These are phyloP conservation scores for Lyophyllum shimeji DNA, from an alignment of 768 basidiomycete genomes.

Conservation along the genomic window DNA sequence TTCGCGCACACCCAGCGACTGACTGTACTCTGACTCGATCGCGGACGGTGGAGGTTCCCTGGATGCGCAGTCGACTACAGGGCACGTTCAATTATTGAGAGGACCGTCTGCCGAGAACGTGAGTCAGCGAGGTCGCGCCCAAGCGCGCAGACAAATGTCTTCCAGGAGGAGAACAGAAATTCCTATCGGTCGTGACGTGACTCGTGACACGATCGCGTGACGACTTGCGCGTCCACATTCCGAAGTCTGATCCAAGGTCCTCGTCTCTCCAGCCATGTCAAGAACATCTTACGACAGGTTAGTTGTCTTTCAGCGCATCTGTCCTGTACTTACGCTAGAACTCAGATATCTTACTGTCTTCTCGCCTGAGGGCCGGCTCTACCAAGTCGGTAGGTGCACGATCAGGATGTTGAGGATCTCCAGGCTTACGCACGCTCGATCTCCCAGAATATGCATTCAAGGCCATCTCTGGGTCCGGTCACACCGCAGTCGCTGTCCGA, in stretches of 20 bases:
- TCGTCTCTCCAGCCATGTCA: slow-evolving; percentile 63
- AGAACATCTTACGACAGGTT: slow-evolving; percentile 93
- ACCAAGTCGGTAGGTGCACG: slow-evolving; percentile 85
- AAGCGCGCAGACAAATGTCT: not conserved
- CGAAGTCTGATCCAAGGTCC: slow-evolving; percentile 17
- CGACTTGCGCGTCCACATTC: slow-evolving; percentile 56
- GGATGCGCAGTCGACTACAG: too few relatives aligned
- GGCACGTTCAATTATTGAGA: not conserved
- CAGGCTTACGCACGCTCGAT: slow-evolving; percentile 14
- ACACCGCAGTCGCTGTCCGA: slow-evolving; percentile 89
- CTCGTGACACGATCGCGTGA: slow-evolving; percentile 40
- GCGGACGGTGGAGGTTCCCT: not conserved
- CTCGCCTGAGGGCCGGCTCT: slow-evolving; percentile 94
- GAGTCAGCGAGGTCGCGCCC: not conserved
- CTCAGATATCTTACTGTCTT: slow-evolving; percentile 92
- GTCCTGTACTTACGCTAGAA: not conserved
- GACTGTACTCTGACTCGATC: not conserved
- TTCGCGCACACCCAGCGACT: not conserved
- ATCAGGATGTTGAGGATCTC: slow-evolving; percentile 3
- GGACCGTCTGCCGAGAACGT: not conserved
- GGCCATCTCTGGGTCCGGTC: slow-evolving; percentile 95
- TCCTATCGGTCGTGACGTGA: slow-evolving; percentile 27
- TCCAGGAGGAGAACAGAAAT: slow-evolving; percentile 12
- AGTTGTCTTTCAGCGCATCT: not conserved
- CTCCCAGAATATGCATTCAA: slow-evolving; percentile 96